These are phyloP conservation scores for Aspergillus asperescens DNA, from an alignment of 495 filamentous ascomycete species.

Conservation along the genomic window DNA sequence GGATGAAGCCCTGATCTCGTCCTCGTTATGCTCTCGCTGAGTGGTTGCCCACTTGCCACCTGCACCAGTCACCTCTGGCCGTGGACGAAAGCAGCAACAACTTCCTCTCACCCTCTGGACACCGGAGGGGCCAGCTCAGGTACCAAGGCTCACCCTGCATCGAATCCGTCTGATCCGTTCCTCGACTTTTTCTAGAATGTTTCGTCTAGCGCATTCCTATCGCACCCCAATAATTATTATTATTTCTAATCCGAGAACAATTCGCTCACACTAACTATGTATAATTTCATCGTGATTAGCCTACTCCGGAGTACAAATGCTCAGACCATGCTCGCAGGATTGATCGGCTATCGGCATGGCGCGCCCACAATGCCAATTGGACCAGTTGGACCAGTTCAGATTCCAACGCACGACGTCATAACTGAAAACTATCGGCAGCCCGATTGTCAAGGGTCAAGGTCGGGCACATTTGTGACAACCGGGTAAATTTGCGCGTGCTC, in stretches of 20 bases:
- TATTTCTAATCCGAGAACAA: neutral
- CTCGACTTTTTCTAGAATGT: constrained; percentile 32
- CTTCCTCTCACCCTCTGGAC: neutral
- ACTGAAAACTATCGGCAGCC: constrained; percentile 11
- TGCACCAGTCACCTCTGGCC: neutral
- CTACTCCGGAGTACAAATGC: neutral
- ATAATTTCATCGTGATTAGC: neutral
- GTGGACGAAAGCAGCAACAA: constrained; percentile 7
- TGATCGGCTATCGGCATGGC: constrained; percentile 13
- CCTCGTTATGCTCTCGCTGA: neutral
- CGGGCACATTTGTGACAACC: constrained; percentile 6
- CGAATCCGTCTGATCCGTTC: constrained; percentile 20
- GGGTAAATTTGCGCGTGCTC: constrained; percentile 12
- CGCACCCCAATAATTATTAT: neutral
- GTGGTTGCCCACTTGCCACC: constrained; percentile 1
- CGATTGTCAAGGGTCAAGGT: neutral
- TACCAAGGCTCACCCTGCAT: constrained; percentile 12
- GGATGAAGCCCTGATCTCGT: neutral
- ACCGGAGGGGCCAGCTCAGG: constrained; percentile 9
- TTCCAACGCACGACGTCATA: constrained; percentile 5
- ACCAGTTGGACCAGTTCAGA: neutral
- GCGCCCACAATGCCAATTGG: neutral
- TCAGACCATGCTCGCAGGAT: constrained; percentile 7
- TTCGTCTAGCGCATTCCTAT: constrained; percentile 18
- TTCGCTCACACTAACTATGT: neutral